These are phyloP conservation scores for Avicennia marina DNA, from an alignment of 257 asterid genomes.

Conservation along the genomic window DNA sequence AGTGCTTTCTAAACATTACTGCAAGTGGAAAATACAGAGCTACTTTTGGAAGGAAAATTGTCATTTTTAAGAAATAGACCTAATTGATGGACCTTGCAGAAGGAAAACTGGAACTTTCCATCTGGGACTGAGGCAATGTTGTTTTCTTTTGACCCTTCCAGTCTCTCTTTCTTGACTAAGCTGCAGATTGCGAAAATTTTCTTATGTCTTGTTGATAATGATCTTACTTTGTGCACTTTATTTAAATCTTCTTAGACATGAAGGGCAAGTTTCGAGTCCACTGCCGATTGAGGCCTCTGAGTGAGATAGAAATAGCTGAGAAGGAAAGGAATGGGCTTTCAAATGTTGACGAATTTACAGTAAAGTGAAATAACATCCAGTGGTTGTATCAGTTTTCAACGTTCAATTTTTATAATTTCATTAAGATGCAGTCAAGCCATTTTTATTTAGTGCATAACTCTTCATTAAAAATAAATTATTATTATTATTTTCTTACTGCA, in stretches of 20 bases:
- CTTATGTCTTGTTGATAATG: slow-evolving; percentile 6
- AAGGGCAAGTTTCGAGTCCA: slow-evolving; percentile 95
- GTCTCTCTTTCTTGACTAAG: slow-evolving; percentile 2
- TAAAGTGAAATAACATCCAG: slow-evolving; percentile 20
- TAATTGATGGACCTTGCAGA: not conserved
- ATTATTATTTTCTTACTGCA: too few species aligned
- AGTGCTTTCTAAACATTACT: not conserved
- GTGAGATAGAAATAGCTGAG: slow-evolving; percentile 60
- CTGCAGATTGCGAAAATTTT: not conserved
- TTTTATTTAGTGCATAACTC: too few species aligned
- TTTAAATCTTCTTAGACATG: slow-evolving; percentile 77
- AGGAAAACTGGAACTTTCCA: not conserved
- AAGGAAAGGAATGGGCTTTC: slow-evolving; percentile 57
- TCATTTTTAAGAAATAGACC: too few species aligned
- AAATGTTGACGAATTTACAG: slow-evolving; percentile 80
- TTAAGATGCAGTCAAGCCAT: too few species aligned
- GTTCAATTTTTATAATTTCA: too few species aligned
- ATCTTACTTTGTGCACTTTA: too few species aligned
- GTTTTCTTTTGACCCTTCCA: not conserved
- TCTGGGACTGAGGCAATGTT: not conserved
- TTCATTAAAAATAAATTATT: too few species aligned
- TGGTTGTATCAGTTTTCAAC: not conserved
- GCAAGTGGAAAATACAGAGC: too few species aligned
- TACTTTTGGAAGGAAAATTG: not conserved
- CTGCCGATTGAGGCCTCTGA: slow-evolving; percentile 91